phyloP scores from a whole-genome alignment of 2,329 filamentous ascomycete genomes.

The Sporothrix curviconia region DNA sequence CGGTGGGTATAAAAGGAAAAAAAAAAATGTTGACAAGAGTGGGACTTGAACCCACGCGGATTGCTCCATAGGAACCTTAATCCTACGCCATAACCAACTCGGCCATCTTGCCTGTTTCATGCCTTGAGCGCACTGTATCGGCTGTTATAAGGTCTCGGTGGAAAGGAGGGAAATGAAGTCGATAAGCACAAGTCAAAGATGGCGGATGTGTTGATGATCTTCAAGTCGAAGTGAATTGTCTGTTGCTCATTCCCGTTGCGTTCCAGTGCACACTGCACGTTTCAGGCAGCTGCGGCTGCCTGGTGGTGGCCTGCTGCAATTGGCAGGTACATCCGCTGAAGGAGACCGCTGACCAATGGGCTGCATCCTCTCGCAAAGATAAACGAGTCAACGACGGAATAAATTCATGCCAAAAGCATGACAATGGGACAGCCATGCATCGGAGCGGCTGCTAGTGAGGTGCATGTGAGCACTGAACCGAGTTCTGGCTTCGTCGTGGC shows the following conservation, averaged over 20 bases:
- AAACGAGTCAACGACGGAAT: neutral
- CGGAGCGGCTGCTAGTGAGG: too few relatives aligned
- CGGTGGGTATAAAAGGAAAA: neutral
- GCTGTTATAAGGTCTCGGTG: neutral
- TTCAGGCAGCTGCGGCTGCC: neutral
- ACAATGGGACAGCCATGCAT: neutral
- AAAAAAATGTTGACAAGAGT: conserved; percentile 28
- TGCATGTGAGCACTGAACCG: neutral
- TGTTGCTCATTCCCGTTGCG: too few relatives aligned
- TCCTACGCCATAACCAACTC: conserved; percentile 26
- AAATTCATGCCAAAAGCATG: neutral
- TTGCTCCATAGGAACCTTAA: conserved; percentile 26
- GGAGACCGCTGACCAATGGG: neutral
- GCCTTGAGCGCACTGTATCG: neutral
- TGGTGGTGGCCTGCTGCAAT: neutral
- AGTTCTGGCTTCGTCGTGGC: neutral
- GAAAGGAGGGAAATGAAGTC: neutral
- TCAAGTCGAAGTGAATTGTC: too few relatives aligned
- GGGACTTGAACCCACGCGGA: conserved; percentile 36
- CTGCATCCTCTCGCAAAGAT: neutral
- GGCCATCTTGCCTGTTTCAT: conserved; percentile 21
- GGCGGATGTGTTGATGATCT: too few relatives aligned
- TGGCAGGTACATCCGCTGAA: neutral
- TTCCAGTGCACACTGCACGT: too few relatives aligned
- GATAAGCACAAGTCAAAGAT: neutral